Evolutionary conservation across 331 rosid genomes (phyloP), one percentile per base, ranked within the genome.

Genomic region (Malus hybrid): DNA sequence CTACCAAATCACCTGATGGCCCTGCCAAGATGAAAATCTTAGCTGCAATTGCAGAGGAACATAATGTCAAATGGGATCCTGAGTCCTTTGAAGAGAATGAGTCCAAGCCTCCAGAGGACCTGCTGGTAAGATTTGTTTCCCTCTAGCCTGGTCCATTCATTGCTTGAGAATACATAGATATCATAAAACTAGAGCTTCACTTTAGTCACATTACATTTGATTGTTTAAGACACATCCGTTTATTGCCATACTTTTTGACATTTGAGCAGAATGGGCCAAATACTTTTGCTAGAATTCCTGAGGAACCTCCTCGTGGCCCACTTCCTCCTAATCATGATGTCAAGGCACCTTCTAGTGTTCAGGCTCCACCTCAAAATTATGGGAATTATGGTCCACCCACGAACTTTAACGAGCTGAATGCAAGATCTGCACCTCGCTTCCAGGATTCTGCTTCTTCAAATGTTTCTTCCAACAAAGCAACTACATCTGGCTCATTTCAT

Each of bases 11-110:
- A 71, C 99, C 97, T 2, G 98, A 92, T 83, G 93, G 91, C 73
- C 99, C 84, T 77, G 81, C 87, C 33, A 92, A 95, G 84, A 71
- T 90, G 50, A 92, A 90, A 79, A 87, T 95, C 75, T 79, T 95
- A 72, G 24, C 88, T 74, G 88, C 88, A 55, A 89, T 95, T 79
- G 99, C 99, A n/a, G 91, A 89, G 88, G 99, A 95, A 78, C 87
- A 95, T 86, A 89, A 92, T 73, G 78, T 95, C 83, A 89, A 90
- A 79, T 95, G 99, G 99, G 93, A 92, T 65, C 91, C 92, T 63
- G 85, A 88, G 72, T 76, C 93, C 10, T 84, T 85, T 79, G 91
- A 78, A 69, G 97, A 88, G 75, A 82, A 53, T 55, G 92, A 86
- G 81, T 56, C 58, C 20, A 86, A 83, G 62, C 81, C 81, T 65